Conservation (phyloP, 31 red algal species). For the Odonthalia washingtoniensis region DNA sequence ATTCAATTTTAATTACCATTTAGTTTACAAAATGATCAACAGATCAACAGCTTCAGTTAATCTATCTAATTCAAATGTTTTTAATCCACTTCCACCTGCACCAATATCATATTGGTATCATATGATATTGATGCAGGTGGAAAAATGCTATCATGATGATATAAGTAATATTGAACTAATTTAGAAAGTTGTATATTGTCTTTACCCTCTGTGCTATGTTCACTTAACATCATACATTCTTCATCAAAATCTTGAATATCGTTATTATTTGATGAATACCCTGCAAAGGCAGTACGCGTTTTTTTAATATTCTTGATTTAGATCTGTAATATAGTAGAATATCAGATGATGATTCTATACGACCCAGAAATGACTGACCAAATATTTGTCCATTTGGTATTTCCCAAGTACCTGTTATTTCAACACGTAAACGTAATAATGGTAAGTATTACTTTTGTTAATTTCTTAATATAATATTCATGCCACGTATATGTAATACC, state of each 20-base stretch:
- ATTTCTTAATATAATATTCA: no score
- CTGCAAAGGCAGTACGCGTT: constrained; percentile 36
- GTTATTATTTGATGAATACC: constrained; percentile 19
- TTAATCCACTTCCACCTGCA: constrained; percentile 62
- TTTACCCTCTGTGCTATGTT: constrained; percentile 12
- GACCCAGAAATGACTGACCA: constrained; percentile 56
- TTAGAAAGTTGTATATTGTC: constrained; percentile 65
- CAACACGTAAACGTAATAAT: constrained; percentile 60
- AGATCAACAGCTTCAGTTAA: constrained; percentile 34
- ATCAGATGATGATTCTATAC: constrained; percentile 39
- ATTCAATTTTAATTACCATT: constrained; percentile 52
- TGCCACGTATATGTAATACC: no score
- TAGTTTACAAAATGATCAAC: constrained; percentile 85
- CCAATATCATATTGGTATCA: no score
- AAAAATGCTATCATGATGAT: no score
- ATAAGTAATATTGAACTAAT: constrained; percentile 75
- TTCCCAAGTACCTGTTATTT: constrained; percentile 73
- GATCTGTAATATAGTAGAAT: constrained; percentile 63
- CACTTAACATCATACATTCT: no score
- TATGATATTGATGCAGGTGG: no score
- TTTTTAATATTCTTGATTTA: constrained; percentile 30
- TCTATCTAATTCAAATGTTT: constrained; percentile 78
- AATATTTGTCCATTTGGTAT: constrained; percentile 56
- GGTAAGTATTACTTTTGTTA: no score
- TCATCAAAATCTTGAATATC: no score